phyloP scores from a whole-genome alignment of 345 rosid genomes.

The Adansonia digitata region DNA sequence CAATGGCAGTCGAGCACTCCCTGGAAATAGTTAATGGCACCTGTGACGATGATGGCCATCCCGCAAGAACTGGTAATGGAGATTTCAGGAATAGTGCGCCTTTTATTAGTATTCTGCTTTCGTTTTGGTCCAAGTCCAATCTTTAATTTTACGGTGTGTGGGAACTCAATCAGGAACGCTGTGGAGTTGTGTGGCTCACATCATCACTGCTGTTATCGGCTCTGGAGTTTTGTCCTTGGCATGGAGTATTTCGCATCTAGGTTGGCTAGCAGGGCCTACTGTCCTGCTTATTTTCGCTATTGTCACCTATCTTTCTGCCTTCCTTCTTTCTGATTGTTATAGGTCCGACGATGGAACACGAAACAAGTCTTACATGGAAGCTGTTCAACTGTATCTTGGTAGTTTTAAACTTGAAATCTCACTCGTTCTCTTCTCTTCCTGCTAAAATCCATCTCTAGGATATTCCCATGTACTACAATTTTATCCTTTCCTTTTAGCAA shows the following conservation, averaged over 20 bases:
- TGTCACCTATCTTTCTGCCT: constrained; percentile 42
- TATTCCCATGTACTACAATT: not conserved
- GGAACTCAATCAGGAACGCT: constrained; percentile 41
- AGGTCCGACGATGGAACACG: constrained; percentile 45
- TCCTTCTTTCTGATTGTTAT: constrained; percentile 54
- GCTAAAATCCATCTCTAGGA: not conserved
- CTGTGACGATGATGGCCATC: constrained; percentile 40
- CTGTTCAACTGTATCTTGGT: constrained; percentile 44
- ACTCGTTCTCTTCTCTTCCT: not conserved
- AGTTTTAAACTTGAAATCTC: not conserved
- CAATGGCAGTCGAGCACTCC: constrained; percentile 32
- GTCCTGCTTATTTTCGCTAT: constrained; percentile 43
- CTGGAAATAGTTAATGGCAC: constrained; percentile 18
- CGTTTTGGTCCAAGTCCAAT: not conserved
- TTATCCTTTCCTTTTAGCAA: not conserved
- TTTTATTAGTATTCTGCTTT: not conserved
- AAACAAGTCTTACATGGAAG: constrained; percentile 31
- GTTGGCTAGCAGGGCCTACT: constrained; percentile 66
- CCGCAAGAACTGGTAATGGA: constrained; percentile 36
- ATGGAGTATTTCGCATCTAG: constrained; percentile 62
- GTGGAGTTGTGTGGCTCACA: constrained; percentile 50
- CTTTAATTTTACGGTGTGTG: constrained; percentile 11
- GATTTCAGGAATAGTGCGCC: not conserved
- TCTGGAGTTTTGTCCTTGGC: constrained; percentile 55
- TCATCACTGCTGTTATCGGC: constrained; percentile 53